Base-by-base conservation (phyloP, 306 rosid species). In the Delonix regia region DNA sequence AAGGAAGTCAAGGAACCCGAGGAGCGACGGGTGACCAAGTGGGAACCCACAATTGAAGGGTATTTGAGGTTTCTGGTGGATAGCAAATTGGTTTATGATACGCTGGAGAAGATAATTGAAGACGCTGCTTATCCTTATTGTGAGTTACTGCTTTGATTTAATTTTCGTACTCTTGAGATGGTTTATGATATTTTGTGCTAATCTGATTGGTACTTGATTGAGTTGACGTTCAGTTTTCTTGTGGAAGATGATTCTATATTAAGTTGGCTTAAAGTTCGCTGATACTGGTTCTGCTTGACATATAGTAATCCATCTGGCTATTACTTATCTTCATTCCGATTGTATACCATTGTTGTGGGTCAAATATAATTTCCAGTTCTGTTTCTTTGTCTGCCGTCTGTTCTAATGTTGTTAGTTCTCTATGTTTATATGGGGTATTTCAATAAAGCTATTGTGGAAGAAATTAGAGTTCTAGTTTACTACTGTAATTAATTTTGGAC, bases 51-150 rank as follows among this genome's bases (percentile, higher is more conserved):
- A 0, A 49, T 93, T 74, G 90, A 93, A 14, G 99, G 99, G 4
- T 96, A 96, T 78, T 59, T 96, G 84, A 90, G 39, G 81, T 96
- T 93, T 42, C 97, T 96, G 41, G 97, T 96, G 16, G 97, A 91
- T 38, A 96, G 96, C 79, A 96, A 96, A 79, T 38, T 91, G 49
- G 96, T 96, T 57, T 96, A 96, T 61, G 97, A 93, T 61, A 96
- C 97, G 0, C 89, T 96, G 0, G 99, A 96, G 57, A 80, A 83
- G 69, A 88, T 96, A 30, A 71, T 93, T 60, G 81, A 89, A 36
- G 86, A 86, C 41, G 87, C 99, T 51, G 63, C 93, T 75, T 86
- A 85, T 79, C 92, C 93, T 73, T 83, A 53, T 36, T 96, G 99
- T 96, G 75, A 88, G 97, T 72, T 72, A 4, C 52, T 72, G 7